Evolutionary conservation across 164 flowering plant species (phyloP).

Genomic region (Liquidambar formosana): DNA sequence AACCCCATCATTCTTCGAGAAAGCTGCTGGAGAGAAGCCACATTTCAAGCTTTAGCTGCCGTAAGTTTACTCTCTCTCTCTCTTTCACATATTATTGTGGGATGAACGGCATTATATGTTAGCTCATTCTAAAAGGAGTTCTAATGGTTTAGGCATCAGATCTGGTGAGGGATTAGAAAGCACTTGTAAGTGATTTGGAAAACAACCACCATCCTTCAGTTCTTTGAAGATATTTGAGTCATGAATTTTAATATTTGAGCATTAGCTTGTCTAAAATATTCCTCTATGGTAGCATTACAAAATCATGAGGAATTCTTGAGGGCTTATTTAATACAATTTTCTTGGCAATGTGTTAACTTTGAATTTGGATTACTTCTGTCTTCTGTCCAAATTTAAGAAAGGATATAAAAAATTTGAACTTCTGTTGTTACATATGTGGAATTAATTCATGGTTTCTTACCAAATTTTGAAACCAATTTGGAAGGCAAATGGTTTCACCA

Average conservation of each 20-base stretch:
- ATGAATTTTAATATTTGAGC: background rate
- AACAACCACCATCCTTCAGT: background rate
- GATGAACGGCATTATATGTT: background rate
- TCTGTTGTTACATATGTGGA: too few relatives aligned
- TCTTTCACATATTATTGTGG: background rate
- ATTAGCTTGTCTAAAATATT: background rate
- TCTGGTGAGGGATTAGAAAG: background rate
- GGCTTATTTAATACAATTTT: background rate
- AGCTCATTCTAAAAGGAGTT: too few relatives aligned
- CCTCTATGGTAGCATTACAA: background rate
- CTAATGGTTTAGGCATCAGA: background rate
- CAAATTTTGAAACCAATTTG: too few relatives aligned
- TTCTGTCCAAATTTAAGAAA: too few relatives aligned
- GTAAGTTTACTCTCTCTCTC: constrained; percentile 42
- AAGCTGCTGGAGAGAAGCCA: constrained; percentile 92
- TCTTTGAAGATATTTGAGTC: background rate
- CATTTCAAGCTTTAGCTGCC: constrained; percentile 64
- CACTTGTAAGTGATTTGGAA: background rate
- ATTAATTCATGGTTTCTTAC: too few relatives aligned
- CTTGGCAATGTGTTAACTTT: too few relatives aligned
- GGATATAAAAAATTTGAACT: too few relatives aligned
- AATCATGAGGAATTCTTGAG: background rate
- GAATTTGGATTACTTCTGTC: too few relatives aligned
- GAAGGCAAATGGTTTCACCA: too few relatives aligned
- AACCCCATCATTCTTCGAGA: constrained; percentile 72